Percentiles rank a stretch among this genome's conserved stretches.
Evolutionary conservation across 345 rosid genomes (phyloP).

Genomic region (Mercurialis annua): DNA sequence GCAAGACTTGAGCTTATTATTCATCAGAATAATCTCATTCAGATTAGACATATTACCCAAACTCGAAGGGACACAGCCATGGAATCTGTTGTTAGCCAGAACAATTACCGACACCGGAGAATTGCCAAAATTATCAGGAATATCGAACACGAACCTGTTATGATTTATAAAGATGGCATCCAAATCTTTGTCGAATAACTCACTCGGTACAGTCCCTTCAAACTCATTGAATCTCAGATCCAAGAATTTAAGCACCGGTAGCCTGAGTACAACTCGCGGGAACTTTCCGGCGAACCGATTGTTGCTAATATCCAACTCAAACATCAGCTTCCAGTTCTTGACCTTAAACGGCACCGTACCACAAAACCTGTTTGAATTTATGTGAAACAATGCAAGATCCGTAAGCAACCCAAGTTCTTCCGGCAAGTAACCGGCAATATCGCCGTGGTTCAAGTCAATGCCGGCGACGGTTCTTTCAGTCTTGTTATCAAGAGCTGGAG

Average conservation of each 20-base stretch:
- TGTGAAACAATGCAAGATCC: slow-evolving; percentile 29
- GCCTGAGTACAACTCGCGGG: slow-evolving; percentile 17
- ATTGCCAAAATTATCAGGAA: slow-evolving; percentile 21
- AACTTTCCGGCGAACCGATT: slow-evolving; percentile 25
- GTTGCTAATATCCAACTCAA: slow-evolving; percentile 30
- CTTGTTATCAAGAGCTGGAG: slow-evolving; percentile 17
- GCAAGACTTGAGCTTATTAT: slow-evolving; percentile 19
- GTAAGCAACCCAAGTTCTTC: slow-evolving; percentile 22
- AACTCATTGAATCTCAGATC: slow-evolving; percentile 29
- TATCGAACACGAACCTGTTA: slow-evolving; percentile 23
- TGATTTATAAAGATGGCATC: slow-evolving; percentile 29
- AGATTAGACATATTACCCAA: slow-evolving; percentile 27
- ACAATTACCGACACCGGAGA: slow-evolving; percentile 27
- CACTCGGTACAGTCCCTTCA: slow-evolving; percentile 20
- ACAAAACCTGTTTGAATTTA: slow-evolving; percentile 31
- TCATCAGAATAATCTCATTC: slow-evolving; percentile 22
- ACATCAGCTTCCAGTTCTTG: slow-evolving; percentile 10
- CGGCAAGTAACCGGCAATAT: slow-evolving; percentile 28
- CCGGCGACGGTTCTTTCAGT: slow-evolving; percentile 20
- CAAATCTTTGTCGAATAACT: slow-evolving; percentile 20
- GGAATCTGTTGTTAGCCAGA: slow-evolving; percentile 24
- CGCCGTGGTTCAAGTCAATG: slow-evolving; percentile 30
- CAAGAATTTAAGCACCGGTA: slow-evolving; percentile 18
- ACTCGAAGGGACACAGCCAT: slow-evolving; percentile 25
- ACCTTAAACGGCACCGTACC: slow-evolving; percentile 20